Percentiles rank a stretch among this genome's conserved stretches.
These are phyloP conservation scores for Umbellularia californica DNA, from an alignment of 164 flowering plant species.

Conservation along the genomic window DNA sequence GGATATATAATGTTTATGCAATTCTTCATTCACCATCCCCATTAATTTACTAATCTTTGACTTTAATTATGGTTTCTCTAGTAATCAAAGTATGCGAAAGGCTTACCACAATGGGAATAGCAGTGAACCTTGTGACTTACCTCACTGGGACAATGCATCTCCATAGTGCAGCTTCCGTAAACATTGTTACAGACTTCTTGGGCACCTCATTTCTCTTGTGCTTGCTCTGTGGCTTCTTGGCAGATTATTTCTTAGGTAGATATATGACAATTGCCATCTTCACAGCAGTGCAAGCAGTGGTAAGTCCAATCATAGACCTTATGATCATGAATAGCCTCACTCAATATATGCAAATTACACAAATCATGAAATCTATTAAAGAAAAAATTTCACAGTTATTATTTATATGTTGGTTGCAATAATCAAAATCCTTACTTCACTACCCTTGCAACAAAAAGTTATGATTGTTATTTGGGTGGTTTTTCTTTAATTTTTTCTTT, in stretches of 20 bases:
- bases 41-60: background rate
- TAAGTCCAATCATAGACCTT: conserved; percentile 13
- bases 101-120: conserved; percentile 91
- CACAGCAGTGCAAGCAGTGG: conserved; percentile 51
- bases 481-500: no score
- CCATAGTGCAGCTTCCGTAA: conserved; percentile 76
- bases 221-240: conserved; percentile 86
- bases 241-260: conserved; percentile 82
- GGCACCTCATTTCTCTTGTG: conserved; percentile 81
- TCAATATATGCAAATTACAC: no score
- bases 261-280: conserved; percentile 71
- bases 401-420: no score
- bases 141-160: conserved; percentile 75
- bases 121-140: conserved; percentile 90
- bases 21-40: no score
- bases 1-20: no score
- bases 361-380: background rate
- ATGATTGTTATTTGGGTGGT: no score
- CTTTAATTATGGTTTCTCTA: conserved; percentile 12
- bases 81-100: conserved; percentile 79
- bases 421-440: no score
- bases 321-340: no score
- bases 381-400: background rate
- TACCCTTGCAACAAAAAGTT: no score
- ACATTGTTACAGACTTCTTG: conserved; percentile 75